These are phyloP conservation scores for Talaromyces sp. DNA, from an alignment of 2,329 filamentous ascomycete genomes.

Conservation along the genomic window DNA sequence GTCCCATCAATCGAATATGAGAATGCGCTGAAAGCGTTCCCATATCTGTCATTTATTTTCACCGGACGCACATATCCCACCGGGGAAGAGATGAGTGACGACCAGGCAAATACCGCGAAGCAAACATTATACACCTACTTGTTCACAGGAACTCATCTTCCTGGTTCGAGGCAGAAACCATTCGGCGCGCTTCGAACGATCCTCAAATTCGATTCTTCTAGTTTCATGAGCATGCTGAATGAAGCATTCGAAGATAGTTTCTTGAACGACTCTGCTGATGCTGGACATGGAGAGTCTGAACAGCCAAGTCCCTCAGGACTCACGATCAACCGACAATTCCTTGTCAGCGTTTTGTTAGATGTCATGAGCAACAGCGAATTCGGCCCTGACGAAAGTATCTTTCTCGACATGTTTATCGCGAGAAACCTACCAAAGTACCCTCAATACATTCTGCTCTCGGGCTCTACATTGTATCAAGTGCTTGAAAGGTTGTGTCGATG, in stretches of 20 bases:
- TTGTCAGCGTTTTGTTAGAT: constrained; percentile 85
- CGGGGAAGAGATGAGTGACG: constrained; percentile 69
- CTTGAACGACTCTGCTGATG: constrained; percentile 71
- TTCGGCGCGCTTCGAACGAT: constrained; percentile 85
- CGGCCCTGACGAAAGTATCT: constrained; percentile 77
- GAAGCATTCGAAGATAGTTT: constrained; percentile 97
- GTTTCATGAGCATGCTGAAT: constrained; percentile 91
- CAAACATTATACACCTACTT: constrained; percentile 88
- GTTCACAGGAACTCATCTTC: constrained; percentile 69
- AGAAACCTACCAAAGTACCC: constrained; percentile 95
- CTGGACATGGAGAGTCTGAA: constrained; percentile 43
- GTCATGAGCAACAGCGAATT: constrained; percentile 77
- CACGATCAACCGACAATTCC: constrained; percentile 85
- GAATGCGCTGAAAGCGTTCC: constrained; percentile 85
- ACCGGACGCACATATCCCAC: constrained; percentile 92
- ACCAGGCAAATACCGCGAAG: constrained; percentile 74
- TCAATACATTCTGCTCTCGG: constrained; percentile 88
- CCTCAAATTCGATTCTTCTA: constrained; percentile 83
- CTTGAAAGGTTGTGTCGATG: constrained; percentile 81
- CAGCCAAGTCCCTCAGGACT: constrained; percentile 56
- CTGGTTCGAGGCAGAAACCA: constrained; percentile 58
- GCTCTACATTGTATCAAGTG: constrained; percentile 77
- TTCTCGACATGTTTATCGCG: constrained; percentile 97
- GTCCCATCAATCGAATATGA: constrained; percentile 52
- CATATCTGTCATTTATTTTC: constrained; percentile 87